Percentiles rank a stretch among this genome's conserved stretches.
Conservation (phyloP, 2,329 filamentous ascomycete species). For the Diaporthe destruens region DNA sequence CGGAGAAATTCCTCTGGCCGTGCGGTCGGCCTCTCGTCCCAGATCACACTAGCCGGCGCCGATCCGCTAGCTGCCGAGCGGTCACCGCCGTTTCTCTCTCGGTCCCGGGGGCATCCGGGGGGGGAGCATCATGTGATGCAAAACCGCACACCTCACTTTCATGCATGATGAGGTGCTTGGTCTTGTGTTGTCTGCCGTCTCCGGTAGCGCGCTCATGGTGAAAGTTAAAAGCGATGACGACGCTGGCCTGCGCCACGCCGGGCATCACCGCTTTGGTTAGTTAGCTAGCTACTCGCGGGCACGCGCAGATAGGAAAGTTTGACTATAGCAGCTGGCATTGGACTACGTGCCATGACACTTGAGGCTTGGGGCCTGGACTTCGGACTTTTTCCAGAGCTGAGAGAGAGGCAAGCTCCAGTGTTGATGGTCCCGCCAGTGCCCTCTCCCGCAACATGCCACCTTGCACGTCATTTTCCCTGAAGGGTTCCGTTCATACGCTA, state of each 20-base stretch:
- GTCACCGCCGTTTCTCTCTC: neutral
- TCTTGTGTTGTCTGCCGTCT: neutral
- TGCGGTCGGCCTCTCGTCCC: neutral
- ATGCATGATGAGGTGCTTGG: neutral
- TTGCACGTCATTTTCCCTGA: too few relatives aligned
- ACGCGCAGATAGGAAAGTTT: neutral
- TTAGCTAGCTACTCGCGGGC: neutral
- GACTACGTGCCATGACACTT: neutral
- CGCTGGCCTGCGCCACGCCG: neutral
- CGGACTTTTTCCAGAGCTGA: neutral
- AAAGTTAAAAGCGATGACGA: neutral
- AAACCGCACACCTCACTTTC: too few relatives aligned
- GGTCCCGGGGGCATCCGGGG: neutral
- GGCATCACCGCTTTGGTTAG: neutral
- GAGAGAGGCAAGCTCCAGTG: neutral
- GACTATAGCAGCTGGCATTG: too few relatives aligned
- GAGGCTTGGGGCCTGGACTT: too few relatives aligned
- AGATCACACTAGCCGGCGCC: neutral
- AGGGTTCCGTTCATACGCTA: neutral
- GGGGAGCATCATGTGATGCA: neutral
- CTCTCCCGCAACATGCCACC: neutral
- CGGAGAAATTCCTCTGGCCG: neutral
- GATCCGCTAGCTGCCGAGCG: neutral
- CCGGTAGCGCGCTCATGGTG: neutral
- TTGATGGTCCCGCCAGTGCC: neutral